phyloP scores from a whole-genome alignment of 441 rosid species.

The Bruguiera hainesii region DNA sequence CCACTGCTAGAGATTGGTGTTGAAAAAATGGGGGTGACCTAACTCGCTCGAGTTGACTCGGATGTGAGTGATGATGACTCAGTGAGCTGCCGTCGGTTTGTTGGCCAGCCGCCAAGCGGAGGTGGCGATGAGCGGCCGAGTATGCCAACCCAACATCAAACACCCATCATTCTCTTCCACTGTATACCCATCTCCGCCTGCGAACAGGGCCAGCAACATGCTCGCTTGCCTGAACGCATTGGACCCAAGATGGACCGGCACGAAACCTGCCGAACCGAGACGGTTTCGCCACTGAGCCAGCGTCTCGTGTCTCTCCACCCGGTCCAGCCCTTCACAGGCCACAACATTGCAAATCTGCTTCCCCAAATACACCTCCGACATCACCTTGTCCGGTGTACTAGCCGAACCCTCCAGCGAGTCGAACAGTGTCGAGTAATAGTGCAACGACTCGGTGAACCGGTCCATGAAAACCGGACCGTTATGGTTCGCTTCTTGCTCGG shows the following conservation, averaged over 20 bases:
- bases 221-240: conserved; percentile 90
- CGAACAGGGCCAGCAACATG: conserved; percentile 61
- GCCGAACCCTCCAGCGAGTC: conserved; percentile 78
- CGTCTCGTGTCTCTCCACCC: conserved; percentile 79
- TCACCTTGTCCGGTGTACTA: conserved; percentile 36
- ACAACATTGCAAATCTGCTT: conserved; percentile 73
- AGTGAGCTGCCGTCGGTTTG: conserved; percentile 9
- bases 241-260: conserved; percentile 69
- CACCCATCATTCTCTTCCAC: conserved; percentile 85
- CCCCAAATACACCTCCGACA: conserved; percentile 76
- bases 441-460: conserved; percentile 72
- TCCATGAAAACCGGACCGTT: conserved; percentile 76
- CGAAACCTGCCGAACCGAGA: conserved; percentile 56
- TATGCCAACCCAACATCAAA: conserved; percentile 91
- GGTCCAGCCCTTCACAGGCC: conserved; percentile 68
- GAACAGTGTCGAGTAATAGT: conserved; percentile 75
- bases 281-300: conserved; percentile 64
- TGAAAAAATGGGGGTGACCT: too few relatives aligned
- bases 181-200: conserved; percentile 80
- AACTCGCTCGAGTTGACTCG: not conserved
- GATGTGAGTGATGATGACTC: conserved; percentile 10
- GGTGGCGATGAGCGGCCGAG: conserved; percentile 77
- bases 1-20: conserved; percentile 7
- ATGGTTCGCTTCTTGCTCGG: conserved; percentile 90
- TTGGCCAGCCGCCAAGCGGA: conserved; percentile 71